These are phyloP conservation scores for Bromus sterilis DNA, from an alignment of 176 grass and related monocot genomes.

Conservation along the genomic window DNA sequence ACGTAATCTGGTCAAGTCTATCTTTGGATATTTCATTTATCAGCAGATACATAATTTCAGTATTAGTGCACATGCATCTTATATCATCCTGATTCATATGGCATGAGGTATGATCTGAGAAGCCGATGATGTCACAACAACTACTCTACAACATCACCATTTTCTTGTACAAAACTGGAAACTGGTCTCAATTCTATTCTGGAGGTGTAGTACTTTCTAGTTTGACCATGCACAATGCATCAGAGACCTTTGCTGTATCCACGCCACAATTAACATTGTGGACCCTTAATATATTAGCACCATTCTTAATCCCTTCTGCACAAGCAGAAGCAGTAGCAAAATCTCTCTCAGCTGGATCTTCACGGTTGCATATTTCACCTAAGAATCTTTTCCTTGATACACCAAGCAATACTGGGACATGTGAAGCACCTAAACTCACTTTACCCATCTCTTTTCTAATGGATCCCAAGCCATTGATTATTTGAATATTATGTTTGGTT, in stretches of 20 bases:
- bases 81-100: background rate
- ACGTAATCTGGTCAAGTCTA: background rate
- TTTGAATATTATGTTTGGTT: slow-evolving; percentile 42
- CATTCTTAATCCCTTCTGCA: slow-evolving; percentile 42
- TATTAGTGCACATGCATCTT: background rate
- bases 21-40: background rate
- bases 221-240: slow-evolving; percentile 23
- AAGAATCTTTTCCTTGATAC: slow-evolving; percentile 73
- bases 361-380: slow-evolving; percentile 52
- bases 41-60: background rate
- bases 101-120: background rate
- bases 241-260: slow-evolving; percentile 61
- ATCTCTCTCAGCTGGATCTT: slow-evolving; percentile 62
- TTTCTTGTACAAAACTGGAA: slow-evolving; percentile 7
- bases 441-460: slow-evolving; percentile 59
- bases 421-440: slow-evolving; percentile 62
- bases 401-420: slow-evolving; percentile 68
- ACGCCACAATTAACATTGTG: slow-evolving; percentile 60
- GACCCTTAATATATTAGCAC: slow-evolving; percentile 79
- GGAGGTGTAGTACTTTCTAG: background rate
- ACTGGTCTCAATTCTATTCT: background rate
- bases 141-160: background rate
- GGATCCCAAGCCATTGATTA: slow-evolving; percentile 41
- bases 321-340: slow-evolving; percentile 35
- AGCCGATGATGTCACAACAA: background rate